phyloP scores from a whole-genome alignment of 1,284 basidiomycete genomes.

The Ceratobasidium sp. region DNA sequence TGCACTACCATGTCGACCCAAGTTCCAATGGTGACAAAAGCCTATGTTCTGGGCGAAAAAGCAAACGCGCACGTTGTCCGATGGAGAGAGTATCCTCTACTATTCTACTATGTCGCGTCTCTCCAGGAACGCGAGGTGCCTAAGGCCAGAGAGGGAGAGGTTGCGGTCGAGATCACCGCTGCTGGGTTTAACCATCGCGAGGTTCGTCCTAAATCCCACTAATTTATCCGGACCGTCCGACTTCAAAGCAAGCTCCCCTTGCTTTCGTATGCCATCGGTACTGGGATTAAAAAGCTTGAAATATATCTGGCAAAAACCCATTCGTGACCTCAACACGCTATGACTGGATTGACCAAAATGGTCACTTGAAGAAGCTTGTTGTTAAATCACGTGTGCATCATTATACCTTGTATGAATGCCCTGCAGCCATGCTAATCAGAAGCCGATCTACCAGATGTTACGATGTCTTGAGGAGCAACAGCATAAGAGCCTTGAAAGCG shows the following conservation, averaged over 20 bases:
- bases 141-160: constrained; percentile 63
- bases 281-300: constrained; percentile 31
- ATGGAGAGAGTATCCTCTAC: constrained; percentile 55
- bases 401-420: not conserved
- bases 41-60: constrained; percentile 58
- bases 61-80: constrained; percentile 52
- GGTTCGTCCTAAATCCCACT: constrained; percentile 66
- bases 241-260: not conserved
- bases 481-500: not conserved
- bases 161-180: constrained; percentile 74
- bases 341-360: constrained; percentile 35
- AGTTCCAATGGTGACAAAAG: constrained; percentile 52
- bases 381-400: not conserved
- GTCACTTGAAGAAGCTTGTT: not conserved
- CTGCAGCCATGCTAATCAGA: not conserved
- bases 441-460: not conserved
- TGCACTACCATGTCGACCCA: constrained; percentile 7
- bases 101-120: constrained; percentile 65
- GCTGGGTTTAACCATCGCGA: constrained; percentile 84
- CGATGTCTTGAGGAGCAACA: not conserved
- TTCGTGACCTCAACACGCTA: not conserved
- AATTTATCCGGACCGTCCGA: too few relatives aligned
- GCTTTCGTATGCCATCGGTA: constrained; percentile 19
- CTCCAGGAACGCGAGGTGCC: constrained; percentile 64
- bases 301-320: constrained; percentile 21